Evolutionary conservation across 306 rosid species (phyloP).

Genomic region (Trifolium repens): DNA sequence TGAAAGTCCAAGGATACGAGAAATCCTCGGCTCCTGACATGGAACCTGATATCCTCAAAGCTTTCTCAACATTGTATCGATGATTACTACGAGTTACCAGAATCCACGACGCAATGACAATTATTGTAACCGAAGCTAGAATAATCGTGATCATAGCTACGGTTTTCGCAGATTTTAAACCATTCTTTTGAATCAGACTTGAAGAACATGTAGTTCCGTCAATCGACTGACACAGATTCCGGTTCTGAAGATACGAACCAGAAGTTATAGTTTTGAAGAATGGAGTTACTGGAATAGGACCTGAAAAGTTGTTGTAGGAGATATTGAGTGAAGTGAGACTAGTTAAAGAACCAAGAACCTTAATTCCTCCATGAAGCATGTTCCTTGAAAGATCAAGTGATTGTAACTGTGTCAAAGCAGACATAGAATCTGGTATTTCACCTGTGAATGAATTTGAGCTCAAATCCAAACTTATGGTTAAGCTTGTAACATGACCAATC

Average conservation of each 20-base stretch:
- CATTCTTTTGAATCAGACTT: conserved; percentile 52
- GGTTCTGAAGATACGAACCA: conserved; percentile 66
- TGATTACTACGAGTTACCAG: conserved; percentile 58
- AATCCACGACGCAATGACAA: conserved; percentile 82
- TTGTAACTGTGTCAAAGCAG: conserved; percentile 74
- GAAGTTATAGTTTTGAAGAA: conserved; percentile 76
- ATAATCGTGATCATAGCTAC: conserved; percentile 59
- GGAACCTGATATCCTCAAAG: conserved; percentile 48
- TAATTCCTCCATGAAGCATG: conserved; percentile 65
- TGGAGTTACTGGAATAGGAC: conserved; percentile 87
- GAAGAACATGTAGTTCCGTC: conserved; percentile 89
- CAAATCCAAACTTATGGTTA: conserved; percentile 87
- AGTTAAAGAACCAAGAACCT: conserved; percentile 75
- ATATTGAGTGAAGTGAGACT: conserved; percentile 85
- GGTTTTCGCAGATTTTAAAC: conserved; percentile 71
- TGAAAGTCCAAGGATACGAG: conserved; percentile 98
- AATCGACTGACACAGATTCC: conserved; percentile 70
- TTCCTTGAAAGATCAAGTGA: conserved; percentile 90
- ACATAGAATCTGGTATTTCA: conserved; percentile 76
- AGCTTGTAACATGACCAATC: conserved; percentile 81
- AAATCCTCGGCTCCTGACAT: conserved; percentile 85
- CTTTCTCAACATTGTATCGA: conserved; percentile 58
- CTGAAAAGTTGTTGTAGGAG: conserved; percentile 90
- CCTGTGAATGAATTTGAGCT: conserved; percentile 76
- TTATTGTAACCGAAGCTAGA: conserved; percentile 64